These are phyloP conservation scores for Zizania palustris DNA, from an alignment of 202 grass and related monocot species.

Conservation along the genomic window DNA sequence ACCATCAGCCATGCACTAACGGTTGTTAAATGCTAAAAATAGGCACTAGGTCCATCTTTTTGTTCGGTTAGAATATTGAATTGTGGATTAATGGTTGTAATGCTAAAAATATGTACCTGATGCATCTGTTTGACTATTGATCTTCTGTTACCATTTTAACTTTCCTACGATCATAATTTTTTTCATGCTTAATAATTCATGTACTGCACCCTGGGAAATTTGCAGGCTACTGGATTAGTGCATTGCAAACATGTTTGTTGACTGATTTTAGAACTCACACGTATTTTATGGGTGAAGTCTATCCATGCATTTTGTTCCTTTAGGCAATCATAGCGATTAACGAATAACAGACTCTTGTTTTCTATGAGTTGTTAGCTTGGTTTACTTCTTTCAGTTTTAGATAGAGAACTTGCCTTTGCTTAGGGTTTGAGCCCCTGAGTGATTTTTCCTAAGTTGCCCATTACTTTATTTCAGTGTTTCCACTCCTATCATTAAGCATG, in stretches of 20 bases:
- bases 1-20: background rate
- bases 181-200: background rate
- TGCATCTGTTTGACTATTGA: background rate
- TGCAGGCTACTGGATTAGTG: background rate
- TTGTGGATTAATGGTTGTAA: background rate
- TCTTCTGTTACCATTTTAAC: background rate
- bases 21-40: conserved; percentile 10
- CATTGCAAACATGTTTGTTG: background rate
- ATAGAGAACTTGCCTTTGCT: background rate
- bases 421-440: conserved; percentile 9
- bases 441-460: background rate
- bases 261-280: conserved; percentile 9
- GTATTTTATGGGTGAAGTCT: background rate
- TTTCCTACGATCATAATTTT: background rate
- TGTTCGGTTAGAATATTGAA: background rate
- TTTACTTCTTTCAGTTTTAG: background rate
- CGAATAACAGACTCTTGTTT: background rate
- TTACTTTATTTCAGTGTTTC: background rate
- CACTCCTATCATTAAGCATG: conserved; percentile 2
- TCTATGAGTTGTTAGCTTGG: background rate
- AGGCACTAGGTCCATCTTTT: background rate
- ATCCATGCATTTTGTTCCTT: background rate
- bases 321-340: background rate
- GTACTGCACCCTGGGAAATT: background rate
- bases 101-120: conserved; percentile 6